Evolutionary conservation across 2,329 filamentous ascomycete species (phyloP), one percentile per base, ranked within the genome.

Genomic region (Grosmannia huntii): DNA sequence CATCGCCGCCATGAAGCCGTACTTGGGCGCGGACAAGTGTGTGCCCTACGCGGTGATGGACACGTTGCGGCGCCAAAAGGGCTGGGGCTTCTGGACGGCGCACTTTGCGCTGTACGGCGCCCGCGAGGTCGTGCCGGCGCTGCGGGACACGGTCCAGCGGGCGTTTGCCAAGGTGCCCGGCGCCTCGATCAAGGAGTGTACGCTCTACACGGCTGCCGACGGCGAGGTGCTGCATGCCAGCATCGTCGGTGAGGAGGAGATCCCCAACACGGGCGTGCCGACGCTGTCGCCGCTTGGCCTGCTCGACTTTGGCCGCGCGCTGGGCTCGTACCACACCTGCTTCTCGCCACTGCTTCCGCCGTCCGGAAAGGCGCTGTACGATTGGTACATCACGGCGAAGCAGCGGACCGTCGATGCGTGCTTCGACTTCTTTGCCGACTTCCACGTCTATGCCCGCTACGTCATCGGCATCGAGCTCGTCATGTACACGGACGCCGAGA

Each of bases 391-490:
- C 46, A 25, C 21, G 46, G 46, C 46, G 9, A 49, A 25, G 46
- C 21, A 49, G 46, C 46, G 21, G 21, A 49, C 46, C 0, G 21
- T 49, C 46, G 46, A 49, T 23, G 46, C 46, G 48, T 75, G 75
- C 1, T 72, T 81, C 56, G 77, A 81, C 62, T 73, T 79, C 55
- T 75, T 81, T 58, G 72, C 73, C 2, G 76, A 75, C 2, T 76
- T 81, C 55, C 73, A 72, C 52, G 72, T 81, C 5, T 76, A 76
- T 11, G 72, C 75, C 61, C 70, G 78, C 12, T 77, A 81, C 66
- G 80, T 81, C 71, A 78, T 81, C 64, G 75, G 80, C 64, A 80
- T 81, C 59, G 73, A 79, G 71, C 73, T 53, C 58, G 71, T 77
- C 49, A 68, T 76, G 23, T 77, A 72, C 63, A 69, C 46, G 21